phyloP scores from a whole-genome alignment of 768 basidiomycete species.

The Amanita polypyramis region DNA sequence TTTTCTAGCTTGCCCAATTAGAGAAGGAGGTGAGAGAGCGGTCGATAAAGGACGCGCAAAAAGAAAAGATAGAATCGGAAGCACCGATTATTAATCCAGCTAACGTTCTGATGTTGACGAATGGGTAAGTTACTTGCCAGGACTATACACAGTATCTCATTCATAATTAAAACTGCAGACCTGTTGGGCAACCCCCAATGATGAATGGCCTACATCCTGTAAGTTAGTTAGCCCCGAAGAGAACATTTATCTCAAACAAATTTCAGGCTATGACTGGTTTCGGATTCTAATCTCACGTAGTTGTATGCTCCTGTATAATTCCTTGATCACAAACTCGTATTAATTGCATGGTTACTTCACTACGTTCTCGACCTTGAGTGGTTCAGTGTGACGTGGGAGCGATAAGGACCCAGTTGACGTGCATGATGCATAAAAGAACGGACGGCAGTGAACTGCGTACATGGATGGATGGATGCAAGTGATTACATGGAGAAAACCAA shows the following conservation, averaged over 20 bases:
- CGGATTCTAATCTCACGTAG: slow-evolving; percentile 22
- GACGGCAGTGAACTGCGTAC: too few species aligned
- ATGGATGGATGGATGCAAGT: not conserved
- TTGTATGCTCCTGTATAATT: slow-evolving; percentile 2
- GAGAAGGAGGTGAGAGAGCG: slow-evolving; percentile 89
- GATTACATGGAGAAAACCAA: not conserved
- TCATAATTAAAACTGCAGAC: slow-evolving; percentile 25
- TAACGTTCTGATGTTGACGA: slow-evolving; percentile 54
- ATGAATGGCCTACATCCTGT: slow-evolving; percentile 68
- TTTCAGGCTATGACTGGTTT: slow-evolving; percentile 59
- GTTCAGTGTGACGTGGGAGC: too few species aligned
- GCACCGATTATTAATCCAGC: slow-evolving; percentile 83
- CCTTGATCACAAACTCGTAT: not conserved
- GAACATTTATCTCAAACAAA: not conserved
- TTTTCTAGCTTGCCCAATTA: slow-evolving; percentile 51
- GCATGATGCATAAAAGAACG: too few species aligned
- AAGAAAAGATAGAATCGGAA: slow-evolving; percentile 83
- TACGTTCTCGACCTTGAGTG: not conserved
- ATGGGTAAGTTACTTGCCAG: slow-evolving; percentile 56
- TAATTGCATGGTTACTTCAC: not conserved
- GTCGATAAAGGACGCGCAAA: slow-evolving; percentile 75
- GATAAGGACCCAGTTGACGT: too few species aligned
- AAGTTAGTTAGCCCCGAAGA: slow-evolving; percentile 16
- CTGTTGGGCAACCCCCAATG: slow-evolving; percentile 53
- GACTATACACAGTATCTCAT: slow-evolving; percentile 1